Conservation (phyloP, 192 early-diverging fungal genomes). For the Umbelopsis vinacea region DNA sequence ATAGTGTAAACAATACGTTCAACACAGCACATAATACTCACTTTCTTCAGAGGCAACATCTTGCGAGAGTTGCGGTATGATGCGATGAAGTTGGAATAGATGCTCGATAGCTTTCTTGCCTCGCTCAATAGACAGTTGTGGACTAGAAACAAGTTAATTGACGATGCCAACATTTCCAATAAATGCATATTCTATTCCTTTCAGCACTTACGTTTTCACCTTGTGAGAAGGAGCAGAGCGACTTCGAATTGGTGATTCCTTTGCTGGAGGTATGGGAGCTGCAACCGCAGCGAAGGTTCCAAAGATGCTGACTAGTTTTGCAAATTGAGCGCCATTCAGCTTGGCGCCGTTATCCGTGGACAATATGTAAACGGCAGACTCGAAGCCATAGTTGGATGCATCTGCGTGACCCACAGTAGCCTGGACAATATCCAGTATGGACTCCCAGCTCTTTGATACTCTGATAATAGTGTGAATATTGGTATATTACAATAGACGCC, state of each 20-base stretch:
- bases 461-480: slow-evolving; percentile 24
- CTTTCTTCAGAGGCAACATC: not conserved
- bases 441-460: slow-evolving; percentile 49
- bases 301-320: slow-evolving; percentile 74
- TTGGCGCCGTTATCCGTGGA: slow-evolving; percentile 45
- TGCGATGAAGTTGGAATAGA: slow-evolving; percentile 61
- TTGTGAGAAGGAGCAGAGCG: not conserved
- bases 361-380: slow-evolving; percentile 62
- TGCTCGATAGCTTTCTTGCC: slow-evolving; percentile 71
- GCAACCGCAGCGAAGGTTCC: slow-evolving; percentile 64
- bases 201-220: slow-evolving; percentile 8
- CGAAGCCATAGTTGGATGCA: slow-evolving; percentile 67
- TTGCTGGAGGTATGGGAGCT: slow-evolving; percentile 19
- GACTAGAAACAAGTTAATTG: slow-evolving; percentile 37
- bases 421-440: slow-evolving; percentile 58
- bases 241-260: slow-evolving; percentile 5
- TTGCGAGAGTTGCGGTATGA: slow-evolving; percentile 1
- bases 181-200: not conserved
- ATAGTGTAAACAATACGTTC: not conserved
- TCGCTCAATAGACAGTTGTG: slow-evolving; percentile 56
- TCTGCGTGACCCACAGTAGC: slow-evolving; percentile 61
- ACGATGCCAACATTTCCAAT: not conserved
- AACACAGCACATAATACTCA: not conserved
- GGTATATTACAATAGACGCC: not conserved
- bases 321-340: slow-evolving; percentile 68